Conservation (phyloP, 257 asterid genomes). For the Echites panduratus region DNA sequence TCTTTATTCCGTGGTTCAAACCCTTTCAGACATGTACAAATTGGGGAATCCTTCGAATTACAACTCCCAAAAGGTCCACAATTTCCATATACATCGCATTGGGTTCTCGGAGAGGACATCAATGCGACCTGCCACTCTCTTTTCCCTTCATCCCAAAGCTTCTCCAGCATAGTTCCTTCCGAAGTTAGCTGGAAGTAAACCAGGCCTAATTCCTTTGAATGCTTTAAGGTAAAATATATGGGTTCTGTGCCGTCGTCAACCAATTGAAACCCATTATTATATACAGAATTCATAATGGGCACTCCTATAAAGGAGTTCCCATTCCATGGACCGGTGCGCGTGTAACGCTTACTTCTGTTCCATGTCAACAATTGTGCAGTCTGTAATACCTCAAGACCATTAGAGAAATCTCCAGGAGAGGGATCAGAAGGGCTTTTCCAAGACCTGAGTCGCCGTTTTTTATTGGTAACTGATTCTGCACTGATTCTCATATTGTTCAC, state of each 20-base stretch:
- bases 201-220: background rate
- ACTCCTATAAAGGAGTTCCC: constrained; percentile 21
- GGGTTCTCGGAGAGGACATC: background rate
- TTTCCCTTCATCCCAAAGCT: background rate
- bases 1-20: constrained; percentile 32
- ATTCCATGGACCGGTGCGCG: constrained; percentile 50
- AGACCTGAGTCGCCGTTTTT: constrained; percentile 22
- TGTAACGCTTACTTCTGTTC: constrained; percentile 22
- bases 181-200: constrained; percentile 15
- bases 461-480: constrained; percentile 22
- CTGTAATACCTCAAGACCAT: constrained; percentile 14
- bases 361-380: constrained; percentile 32
- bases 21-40: constrained; percentile 52
- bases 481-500: constrained; percentile 37
- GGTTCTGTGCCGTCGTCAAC: background rate
- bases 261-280: constrained; percentile 4
- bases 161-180: constrained; percentile 11
- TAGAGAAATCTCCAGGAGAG: constrained; percentile 35
- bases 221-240: constrained; percentile 7
- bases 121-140: constrained; percentile 14
- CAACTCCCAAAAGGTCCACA: constrained; percentile 59
- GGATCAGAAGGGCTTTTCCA: constrained; percentile 46
- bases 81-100: constrained; percentile 19
- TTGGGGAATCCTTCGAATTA: constrained; percentile 27
- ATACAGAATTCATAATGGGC: constrained; percentile 10